Evolutionary conservation across 257 asterid species (phyloP), one percentile per base, ranked within the genome.

Genomic region (Solanum sejunctum): DNA sequence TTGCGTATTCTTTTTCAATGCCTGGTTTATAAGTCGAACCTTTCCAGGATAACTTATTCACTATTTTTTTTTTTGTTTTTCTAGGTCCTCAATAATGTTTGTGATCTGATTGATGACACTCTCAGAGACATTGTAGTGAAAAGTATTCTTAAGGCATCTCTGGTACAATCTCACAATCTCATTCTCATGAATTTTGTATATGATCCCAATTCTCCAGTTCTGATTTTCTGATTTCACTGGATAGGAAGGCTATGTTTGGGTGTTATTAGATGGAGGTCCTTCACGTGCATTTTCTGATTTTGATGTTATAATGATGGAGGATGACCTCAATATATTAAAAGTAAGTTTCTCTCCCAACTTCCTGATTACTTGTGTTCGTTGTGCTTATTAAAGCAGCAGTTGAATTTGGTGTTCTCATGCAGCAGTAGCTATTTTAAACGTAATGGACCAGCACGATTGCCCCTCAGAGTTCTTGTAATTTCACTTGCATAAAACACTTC

Each of bases 221-320:
- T 85, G 71, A 91, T 85, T 67, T 55, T 85, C 61, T 84, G 85
- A 58, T 15, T 84, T 80, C 84, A 32, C 85, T 89, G 84, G 89
- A 84, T 82, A 96, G 99, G 99, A 96, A 91, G 99, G 98, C 84
- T 93, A 91, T 87, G 91, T 90, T 90, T 93, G 99, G 98, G 92
- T 96, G 67, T 89, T 96, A 90, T 94, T 96, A 36, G 99, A 96
- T 87, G 99, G 99, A 85, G 99, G 99, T 36, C 99, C 99, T 81
- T 91, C 96, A 23, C 92, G 99, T 67, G 95, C 98, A 82, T 95
- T 92, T 91, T 93, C 97, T 81, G 97, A 92, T 66, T 84, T 91
- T 16, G 99, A 95, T 91, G 85, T 92, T 85, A 79, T 92, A 75
- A 84, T 91, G 93, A 89, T 96, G 87, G 98, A 93, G 88, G 99